Conservation (phyloP, 306 rosid genomes). For the Cicer cuneatum region DNA sequence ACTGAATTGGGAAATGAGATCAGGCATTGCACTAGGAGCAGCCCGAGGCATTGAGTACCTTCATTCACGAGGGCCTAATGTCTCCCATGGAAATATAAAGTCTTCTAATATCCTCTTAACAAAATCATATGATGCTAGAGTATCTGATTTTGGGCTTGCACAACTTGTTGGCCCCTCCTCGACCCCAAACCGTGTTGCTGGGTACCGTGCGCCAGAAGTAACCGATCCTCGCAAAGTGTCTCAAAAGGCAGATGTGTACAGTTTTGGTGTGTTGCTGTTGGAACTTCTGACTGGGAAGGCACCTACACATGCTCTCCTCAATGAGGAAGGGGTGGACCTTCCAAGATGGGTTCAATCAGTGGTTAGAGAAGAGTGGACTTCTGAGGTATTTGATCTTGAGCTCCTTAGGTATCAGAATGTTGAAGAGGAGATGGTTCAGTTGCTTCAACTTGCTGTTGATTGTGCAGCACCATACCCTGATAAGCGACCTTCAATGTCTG, state of each 20-base stretch:
- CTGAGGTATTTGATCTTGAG: slow-evolving; percentile 72
- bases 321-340: slow-evolving; percentile 75
- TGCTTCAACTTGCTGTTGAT: slow-evolving; percentile 74
- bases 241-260: slow-evolving; percentile 76
- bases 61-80: slow-evolving; percentile 64
- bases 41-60: slow-evolving; percentile 71
- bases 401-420: slow-evolving; percentile 68
- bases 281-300: slow-evolving; percentile 80
- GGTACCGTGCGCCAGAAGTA: slow-evolving; percentile 77
- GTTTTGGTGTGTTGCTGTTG: slow-evolving; percentile 73
- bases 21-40: slow-evolving; percentile 70
- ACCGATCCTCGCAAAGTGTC: slow-evolving; percentile 72
- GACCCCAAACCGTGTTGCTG: slow-evolving; percentile 65
- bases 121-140: slow-evolving; percentile 63
- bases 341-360: slow-evolving; percentile 82
- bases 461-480: slow-evolving; percentile 73
- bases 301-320: slow-evolving; percentile 64
- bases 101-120: slow-evolving; percentile 70
- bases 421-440: slow-evolving; percentile 76
- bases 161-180: slow-evolving; percentile 69
- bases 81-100: slow-evolving; percentile 77
- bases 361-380: slow-evolving; percentile 75
- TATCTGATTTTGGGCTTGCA: slow-evolving; percentile 75
- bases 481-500: slow-evolving; percentile 68
- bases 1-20: slow-evolving; percentile 69